Evolutionary conservation across 495 filamentous ascomycete genomes (phyloP).

Genomic region (Aspergillus carlsbadensis): DNA sequence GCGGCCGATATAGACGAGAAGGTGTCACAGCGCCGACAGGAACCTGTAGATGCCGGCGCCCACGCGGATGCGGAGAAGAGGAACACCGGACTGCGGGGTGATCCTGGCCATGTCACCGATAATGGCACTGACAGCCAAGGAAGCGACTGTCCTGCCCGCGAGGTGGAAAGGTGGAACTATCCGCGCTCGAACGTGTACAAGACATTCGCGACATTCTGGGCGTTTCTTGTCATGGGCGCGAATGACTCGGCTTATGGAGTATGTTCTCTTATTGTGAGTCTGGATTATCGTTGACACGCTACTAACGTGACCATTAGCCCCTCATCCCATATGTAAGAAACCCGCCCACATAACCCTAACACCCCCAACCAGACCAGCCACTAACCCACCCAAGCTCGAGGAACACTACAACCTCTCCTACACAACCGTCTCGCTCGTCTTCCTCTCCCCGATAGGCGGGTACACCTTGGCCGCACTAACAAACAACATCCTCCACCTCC

Average conservation of each 20-base stretch:
- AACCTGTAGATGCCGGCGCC: too few relatives aligned
- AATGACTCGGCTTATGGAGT: conserved; percentile 83
- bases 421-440: conserved; percentile 60
- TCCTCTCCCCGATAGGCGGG: conserved; percentile 60
- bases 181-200: conserved; percentile 65
- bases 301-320: conserved; percentile 39
- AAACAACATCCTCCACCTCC: conserved; percentile 57
- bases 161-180: conserved; percentile 60
- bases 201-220: conserved; percentile 64
- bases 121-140: not conserved
- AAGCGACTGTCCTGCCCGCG: not conserved
- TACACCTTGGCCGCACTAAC: conserved; percentile 57
- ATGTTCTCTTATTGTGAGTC: conserved; percentile 27
- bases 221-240: conserved; percentile 75
- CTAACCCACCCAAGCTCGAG: conserved; percentile 47
- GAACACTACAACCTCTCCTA: conserved; percentile 57
- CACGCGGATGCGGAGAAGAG: too few relatives aligned
- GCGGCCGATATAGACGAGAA: too few relatives aligned
- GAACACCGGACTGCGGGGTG: too few relatives aligned
- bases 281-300: not conserved
- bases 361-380: not conserved
- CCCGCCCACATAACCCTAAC: not conserved
- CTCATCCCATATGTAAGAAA: conserved; percentile 56
- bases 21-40: too few relatives aligned
- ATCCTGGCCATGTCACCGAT: not conserved